phyloP scores from a whole-genome alignment of 2,329 filamentous ascomycete species.

The Incumbomyces lentus region DNA sequence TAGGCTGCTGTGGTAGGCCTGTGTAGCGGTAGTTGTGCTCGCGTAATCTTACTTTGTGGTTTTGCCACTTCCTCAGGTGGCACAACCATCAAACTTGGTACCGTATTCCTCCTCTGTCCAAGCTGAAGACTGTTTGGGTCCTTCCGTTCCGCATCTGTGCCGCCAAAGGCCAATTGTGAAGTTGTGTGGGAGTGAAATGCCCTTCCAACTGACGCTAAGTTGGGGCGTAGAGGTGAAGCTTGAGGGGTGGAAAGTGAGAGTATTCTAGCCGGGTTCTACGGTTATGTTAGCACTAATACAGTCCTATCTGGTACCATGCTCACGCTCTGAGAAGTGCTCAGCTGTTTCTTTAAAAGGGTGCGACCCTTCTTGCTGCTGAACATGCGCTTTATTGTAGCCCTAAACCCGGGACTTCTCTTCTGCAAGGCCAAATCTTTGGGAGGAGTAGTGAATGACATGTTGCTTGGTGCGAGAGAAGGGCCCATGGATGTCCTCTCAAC shows the following conservation, averaged over 20 bases:
- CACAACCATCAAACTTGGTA: slow-evolving; percentile 31
- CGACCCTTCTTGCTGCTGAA: slow-evolving; percentile 18
- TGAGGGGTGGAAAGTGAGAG: not conserved
- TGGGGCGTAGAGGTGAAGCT: not conserved
- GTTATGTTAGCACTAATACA: not conserved
- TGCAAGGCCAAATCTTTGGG: slow-evolving; percentile 16
- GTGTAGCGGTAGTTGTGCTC: not conserved
- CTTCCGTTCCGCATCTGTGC: not conserved
- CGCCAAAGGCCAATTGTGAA: too few species aligned
- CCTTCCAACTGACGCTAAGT: slow-evolving; percentile 8
- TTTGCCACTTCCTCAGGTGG: not conserved
- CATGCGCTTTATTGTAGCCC: slow-evolving; percentile 19
- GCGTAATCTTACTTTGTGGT: not conserved
- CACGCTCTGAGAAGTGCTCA: not conserved
- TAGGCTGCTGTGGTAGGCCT: slow-evolving; percentile 1
- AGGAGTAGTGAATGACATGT: slow-evolving; percentile 16
- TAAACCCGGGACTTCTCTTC: slow-evolving; percentile 14
- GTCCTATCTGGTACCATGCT: not conserved
- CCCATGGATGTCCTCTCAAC: slow-evolving; percentile 11
- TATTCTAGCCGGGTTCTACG: not conserved
- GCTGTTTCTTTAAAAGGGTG: not conserved
- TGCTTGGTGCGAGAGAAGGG: slow-evolving; percentile 15
- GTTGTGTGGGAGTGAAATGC: slow-evolving; percentile 13
- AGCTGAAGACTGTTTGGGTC: not conserved
- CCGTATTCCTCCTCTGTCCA: slow-evolving; percentile 29